These are phyloP conservation scores for Ogataea populi-albae DNA, from an alignment of 805 yeast genomes.

Conservation along the genomic window DNA sequence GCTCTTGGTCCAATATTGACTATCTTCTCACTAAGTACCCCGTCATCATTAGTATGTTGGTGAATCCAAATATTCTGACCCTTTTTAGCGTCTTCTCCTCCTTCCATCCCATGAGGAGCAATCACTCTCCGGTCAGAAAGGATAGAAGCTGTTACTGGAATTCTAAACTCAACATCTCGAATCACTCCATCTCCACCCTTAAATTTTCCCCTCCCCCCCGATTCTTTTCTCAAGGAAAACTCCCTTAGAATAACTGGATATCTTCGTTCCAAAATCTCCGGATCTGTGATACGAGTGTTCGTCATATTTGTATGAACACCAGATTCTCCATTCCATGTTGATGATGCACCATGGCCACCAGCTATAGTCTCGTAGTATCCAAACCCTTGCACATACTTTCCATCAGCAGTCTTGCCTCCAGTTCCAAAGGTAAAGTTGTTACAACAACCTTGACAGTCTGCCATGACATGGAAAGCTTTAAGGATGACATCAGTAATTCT, in stretches of 20 bases:
- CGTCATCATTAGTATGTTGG: neutral
- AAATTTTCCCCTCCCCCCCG: constrained; percentile 3
- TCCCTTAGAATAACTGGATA: constrained; percentile 47
- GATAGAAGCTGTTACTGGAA: constrained; percentile 42
- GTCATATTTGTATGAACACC: constrained; percentile 53
- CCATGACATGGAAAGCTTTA: constrained; percentile 76
- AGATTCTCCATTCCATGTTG: constrained; percentile 48
- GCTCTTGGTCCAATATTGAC: no score
- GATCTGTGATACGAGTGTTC: constrained; percentile 42
- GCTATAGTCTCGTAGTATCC: constrained; percentile 55
- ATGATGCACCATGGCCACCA: constrained; percentile 49
- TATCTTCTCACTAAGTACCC: neutral
- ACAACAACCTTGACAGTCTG: constrained; percentile 88
- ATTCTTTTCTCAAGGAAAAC: constrained; percentile 35
- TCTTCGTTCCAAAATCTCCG: constrained; percentile 48
- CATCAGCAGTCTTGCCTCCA: constrained; percentile 53
- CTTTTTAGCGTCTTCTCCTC: constrained; percentile 48
- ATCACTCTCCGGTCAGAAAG: constrained; percentile 50
- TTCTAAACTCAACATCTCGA: constrained; percentile 45
- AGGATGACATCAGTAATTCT: constrained; percentile 79
- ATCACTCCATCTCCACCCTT: constrained; percentile 48
- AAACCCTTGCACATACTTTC: constrained; percentile 38
- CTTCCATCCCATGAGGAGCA: constrained; percentile 53
- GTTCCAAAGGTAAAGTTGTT: constrained; percentile 85
- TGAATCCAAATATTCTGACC: constrained; percentile 36